These are phyloP conservation scores for Gautieria morchelliformis DNA, from an alignment of 768 basidiomycete species.

Conservation along the genomic window DNA sequence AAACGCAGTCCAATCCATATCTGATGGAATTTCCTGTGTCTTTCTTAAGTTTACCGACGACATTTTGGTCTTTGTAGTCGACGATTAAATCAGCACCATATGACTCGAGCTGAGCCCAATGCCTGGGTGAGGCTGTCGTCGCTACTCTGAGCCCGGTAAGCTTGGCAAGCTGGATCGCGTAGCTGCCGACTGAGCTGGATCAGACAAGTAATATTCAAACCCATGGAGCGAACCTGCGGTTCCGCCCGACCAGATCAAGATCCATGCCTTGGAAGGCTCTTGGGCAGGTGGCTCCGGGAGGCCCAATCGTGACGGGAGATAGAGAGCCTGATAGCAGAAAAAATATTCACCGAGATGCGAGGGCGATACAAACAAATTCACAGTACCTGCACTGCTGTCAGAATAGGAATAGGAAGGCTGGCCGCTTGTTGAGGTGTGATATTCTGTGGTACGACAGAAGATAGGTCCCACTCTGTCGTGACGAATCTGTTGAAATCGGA, in stretches of 20 bases:
- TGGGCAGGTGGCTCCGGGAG: neutral
- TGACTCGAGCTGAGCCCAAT: constrained; percentile 25
- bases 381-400: neutral
- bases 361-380: neutral
- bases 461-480: neutral
- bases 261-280: neutral
- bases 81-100: constrained; percentile 36
- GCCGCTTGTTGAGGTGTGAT: neutral
- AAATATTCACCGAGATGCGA: neutral
- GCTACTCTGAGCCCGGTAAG: constrained; percentile 34
- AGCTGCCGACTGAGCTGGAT: constrained; percentile 19
- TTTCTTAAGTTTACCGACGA: neutral
- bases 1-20: neutral
- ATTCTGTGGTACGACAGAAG: neutral
- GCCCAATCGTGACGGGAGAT: neutral
- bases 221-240: neutral
- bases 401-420: neutral
- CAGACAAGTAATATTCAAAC: neutral
- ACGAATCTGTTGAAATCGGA: neutral
- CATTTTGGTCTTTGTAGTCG: constrained; percentile 15
- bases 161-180: constrained; percentile 32
- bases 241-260: neutral
- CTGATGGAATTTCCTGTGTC: neutral
- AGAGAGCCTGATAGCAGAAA: neutral
- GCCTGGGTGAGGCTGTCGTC: constrained; percentile 32